Evolutionary conservation across 176 grass and related monocot genomes (phyloP), one percentile per base, ranked within the genome.

Genomic region (Dactylis glomerata): DNA sequence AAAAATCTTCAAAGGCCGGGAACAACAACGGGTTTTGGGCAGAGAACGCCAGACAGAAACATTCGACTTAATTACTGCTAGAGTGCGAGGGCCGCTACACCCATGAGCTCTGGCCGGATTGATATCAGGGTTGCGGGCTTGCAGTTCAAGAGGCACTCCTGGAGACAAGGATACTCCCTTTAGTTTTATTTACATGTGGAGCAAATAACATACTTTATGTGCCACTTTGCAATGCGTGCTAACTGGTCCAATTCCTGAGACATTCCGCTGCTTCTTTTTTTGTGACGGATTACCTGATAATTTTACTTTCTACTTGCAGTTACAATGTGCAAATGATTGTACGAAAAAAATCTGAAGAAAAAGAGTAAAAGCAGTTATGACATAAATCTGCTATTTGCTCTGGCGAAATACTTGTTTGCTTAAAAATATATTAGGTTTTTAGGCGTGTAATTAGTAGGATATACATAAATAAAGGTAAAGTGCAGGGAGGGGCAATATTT

Each of bases 1-100:
- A 94, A 72, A 92, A 87, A 61, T 65, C 82, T 7, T 49, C 74
- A 1, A 97, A 91, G 51, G 27, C 75, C 3, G 81, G 83, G 23
- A 92, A 57, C 20, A 91, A 75, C 56, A 94, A 97, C 34, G 92
- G 92, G 0, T 90, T 89, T 82, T 80, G 50, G 83, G 45, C 65
- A 1, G 0, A 22, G 31, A 57, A 77, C 17, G 32, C 32, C 63
- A 67, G 15, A 6, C 17, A 67, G 19, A 36, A 67, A 16, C 16
- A 36, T 67, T 67, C 11, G 22, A 59, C 31, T 45, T 36, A 19
- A 70, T 85, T 68, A 42, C n/a, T 77, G 72, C 73, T 84, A 76
- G 31, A 52, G 71, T n/a, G 5, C 37, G 59, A 46, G 22, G 28
- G 30, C 20, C 10, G 46, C 16, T 16, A 20, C 22, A 26, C 10